Base-by-base conservation (phyloP, 345 rosid species). In the Iberis pinnata region DNA sequence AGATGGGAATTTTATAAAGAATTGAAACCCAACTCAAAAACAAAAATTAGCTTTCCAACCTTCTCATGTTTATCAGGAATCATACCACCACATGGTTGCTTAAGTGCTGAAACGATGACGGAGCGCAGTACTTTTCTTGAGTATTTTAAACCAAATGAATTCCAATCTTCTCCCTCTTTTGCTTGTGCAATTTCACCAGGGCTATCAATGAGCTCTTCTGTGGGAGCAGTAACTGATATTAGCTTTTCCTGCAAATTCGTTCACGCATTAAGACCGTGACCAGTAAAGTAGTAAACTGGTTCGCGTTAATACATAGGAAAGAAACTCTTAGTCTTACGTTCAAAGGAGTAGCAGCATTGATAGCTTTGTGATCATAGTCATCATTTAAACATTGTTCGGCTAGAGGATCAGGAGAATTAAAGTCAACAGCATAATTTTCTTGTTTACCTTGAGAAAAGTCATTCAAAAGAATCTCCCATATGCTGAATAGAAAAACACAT, bases 381-480 rank as follows among this genome's bases (percentile, higher is more conserved):
- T 32, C 12, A 41, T 4, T n/a, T n/a, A n/a, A n/a, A n/a, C n/a
- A n/a, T n/a, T n/a, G n/a, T n/a, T n/a, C n/a, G n/a, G n/a, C n/a
- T n/a, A n/a, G n/a, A 20, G 52, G 41, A 43, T 51, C 58, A 43
- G 62, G n/a, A n/a, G n/a, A n/a, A n/a, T n/a, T n/a, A n/a, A n/a
- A n/a, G n/a, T n/a, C n/a, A n/a, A n/a, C 44, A 37, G 27, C 39
- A 56, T 26, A 18, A 12, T 5, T 37, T 35, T 59, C 56, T 58
- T 17, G 49, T 27, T 41, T 42, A 16, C 50, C n/a, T 29, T 18
- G 49, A 43, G 38, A 24, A 31, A 37, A 24, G 19, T 64, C 48
- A 16, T 69, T 56, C 44, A 44, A 12, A 24, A 69, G 65, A 60
- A 64, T 42, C 43, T 55, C 49, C 76, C 76, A 68, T 27, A 73